phyloP scores from a whole-genome alignment of 768 basidiomycete species.

The Saitozyma sp. region DNA sequence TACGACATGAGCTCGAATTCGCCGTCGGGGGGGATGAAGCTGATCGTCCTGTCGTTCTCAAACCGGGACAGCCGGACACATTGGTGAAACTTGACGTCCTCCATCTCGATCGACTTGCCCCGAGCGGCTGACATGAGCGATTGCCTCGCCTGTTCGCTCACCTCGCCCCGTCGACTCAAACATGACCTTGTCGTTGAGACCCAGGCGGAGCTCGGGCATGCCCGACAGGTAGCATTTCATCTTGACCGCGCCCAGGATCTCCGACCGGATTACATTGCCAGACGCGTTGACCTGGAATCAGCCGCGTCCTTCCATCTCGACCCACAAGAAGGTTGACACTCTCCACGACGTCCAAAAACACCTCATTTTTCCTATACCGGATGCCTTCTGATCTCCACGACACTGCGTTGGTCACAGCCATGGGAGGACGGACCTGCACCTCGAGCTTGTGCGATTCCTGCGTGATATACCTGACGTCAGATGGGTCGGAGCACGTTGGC shows the following conservation, averaged over 20 bases:
- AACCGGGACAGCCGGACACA: constrained; percentile 95
- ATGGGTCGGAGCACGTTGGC: constrained; percentile 38
- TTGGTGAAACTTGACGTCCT: constrained; percentile 99
- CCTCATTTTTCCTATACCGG: constrained; percentile 96
- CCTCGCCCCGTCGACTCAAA: constrained; percentile 95
- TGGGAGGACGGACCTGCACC: constrained; percentile 85
- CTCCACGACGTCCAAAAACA: constrained; percentile 97
- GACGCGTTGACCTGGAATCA: constrained; percentile 81
- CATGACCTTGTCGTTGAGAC: constrained; percentile 99
- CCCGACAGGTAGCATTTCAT: constrained; percentile 99
- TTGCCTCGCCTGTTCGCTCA: constrained; percentile 54
- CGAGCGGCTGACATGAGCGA: constrained; percentile 62
- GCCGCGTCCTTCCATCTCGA: constrained; percentile 16
- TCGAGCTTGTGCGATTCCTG: constrained; percentile 98
- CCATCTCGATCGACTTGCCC: constrained; percentile 99
- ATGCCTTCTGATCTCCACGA: constrained; percentile 98
- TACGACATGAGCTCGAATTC: constrained; percentile 99
- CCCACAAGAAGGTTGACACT: constrained; percentile 90
- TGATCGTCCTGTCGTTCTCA: constrained; percentile 98
- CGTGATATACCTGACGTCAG: constrained; percentile 76
- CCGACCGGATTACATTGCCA: constrained; percentile 93
- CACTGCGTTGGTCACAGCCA: constrained; percentile 97
- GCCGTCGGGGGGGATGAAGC: constrained; percentile 98
- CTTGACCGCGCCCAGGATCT: constrained; percentile 97
- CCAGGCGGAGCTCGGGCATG: constrained; percentile 96